These are phyloP conservation scores for Penicillium fimorum DNA, from an alignment of 495 filamentous ascomycete species.

Conservation along the genomic window DNA sequence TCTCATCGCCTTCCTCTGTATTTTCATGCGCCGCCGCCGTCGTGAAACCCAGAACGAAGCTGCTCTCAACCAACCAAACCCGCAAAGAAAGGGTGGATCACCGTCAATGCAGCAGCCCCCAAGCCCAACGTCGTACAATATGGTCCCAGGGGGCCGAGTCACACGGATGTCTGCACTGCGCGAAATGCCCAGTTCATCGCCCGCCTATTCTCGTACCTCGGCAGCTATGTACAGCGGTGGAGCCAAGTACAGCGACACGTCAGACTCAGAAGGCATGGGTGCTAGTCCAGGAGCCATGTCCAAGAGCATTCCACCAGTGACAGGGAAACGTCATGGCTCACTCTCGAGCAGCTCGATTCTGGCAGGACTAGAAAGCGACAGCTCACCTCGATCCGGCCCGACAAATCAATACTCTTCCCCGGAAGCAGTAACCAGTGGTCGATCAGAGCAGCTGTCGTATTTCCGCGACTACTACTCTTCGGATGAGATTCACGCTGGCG, in stretches of 20 bases:
- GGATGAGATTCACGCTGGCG: constrained; percentile 90
- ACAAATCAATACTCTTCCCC: constrained; percentile 79
- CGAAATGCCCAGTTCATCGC: constrained; percentile 58
- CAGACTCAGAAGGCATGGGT: constrained; percentile 76
- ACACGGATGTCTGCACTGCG: constrained; percentile 95
- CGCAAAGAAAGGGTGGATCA: constrained; percentile 56
- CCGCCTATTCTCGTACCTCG: constrained; percentile 50
- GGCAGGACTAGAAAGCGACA: constrained; percentile 63
- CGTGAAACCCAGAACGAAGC: constrained; percentile 56
- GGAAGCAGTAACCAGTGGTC: constrained; percentile 76
- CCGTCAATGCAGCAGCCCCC: constrained; percentile 50
- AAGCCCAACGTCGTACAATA: constrained; percentile 63
- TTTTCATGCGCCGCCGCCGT: constrained; percentile 58
- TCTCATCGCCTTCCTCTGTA: constrained; percentile 58
- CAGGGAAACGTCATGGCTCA: constrained; percentile 81
- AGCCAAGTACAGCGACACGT: constrained; percentile 64
- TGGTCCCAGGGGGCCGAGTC: constrained; percentile 83
- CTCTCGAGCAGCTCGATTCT: constrained; percentile 84
- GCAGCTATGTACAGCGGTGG: constrained; percentile 41
- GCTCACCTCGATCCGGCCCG: constrained; percentile 71
- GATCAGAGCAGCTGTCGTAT: constrained; percentile 89
- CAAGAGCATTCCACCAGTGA: constrained; percentile 55
- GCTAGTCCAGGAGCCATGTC: constrained; percentile 76
- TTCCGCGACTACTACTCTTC: constrained; percentile 99
- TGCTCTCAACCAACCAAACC: constrained; percentile 84